A percentile compares a stretch with the other conserved stretches of the same genome.
phyloP scores from a whole-genome alignment of 148 eudicot genomes.

The Cornus controversa region DNA sequence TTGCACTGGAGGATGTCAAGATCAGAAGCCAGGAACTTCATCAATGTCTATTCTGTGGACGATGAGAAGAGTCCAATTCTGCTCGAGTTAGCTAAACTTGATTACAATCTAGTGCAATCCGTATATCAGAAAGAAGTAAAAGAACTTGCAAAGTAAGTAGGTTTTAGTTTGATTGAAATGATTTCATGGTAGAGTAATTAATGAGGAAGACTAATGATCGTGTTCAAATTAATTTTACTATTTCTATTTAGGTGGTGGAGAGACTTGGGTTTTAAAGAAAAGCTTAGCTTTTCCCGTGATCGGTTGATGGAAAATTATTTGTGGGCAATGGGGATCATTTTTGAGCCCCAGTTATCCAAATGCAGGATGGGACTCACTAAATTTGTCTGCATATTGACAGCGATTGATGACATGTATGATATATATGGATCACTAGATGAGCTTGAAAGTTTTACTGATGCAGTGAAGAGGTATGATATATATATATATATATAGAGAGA shows the following conservation, averaged over 20 bases:
- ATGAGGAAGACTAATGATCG: no score
- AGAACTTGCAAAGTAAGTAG: conserved; percentile 5
- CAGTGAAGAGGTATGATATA: conserved; percentile 2
- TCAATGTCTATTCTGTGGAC: not conserved
- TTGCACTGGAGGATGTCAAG: conserved; percentile 12
- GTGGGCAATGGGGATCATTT: conserved; percentile 9
- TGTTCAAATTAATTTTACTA: no score
- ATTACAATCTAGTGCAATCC: conserved; percentile 22
- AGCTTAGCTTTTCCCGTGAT: conserved; percentile 13
- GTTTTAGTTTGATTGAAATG: not conserved
- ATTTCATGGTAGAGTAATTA: no score
- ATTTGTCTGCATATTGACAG: conserved; percentile 10
- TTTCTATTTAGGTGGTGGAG: conserved; percentile 13
- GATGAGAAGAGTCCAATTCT: not conserved
- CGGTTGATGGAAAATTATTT: conserved; percentile 20
- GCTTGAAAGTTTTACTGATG: conserved; percentile 18
- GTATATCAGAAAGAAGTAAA: conserved; percentile 10
- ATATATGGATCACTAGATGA: conserved; percentile 16
- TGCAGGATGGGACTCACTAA: conserved; percentile 12
- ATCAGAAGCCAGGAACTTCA: conserved; percentile 10
- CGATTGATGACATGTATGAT: conserved; percentile 17
- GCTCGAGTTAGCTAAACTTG: conserved; percentile 7
- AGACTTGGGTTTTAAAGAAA: conserved; percentile 10
- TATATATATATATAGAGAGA: not conserved
- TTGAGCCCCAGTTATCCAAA: conserved; percentile 14